phyloP scores from a whole-genome alignment of 108 stramenopile species.

The Skeletonema menzelii region DNA sequence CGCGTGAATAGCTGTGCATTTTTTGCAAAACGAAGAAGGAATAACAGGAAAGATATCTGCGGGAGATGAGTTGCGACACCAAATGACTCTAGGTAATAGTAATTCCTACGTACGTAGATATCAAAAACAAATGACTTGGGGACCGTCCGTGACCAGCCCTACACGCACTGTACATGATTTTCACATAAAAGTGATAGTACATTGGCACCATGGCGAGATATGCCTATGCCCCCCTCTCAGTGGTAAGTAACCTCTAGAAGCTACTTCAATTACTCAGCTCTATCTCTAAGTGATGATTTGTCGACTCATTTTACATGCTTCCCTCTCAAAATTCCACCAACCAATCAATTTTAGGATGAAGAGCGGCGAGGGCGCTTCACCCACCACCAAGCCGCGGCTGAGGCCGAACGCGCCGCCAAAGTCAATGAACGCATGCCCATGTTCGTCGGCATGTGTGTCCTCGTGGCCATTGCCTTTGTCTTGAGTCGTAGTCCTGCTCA shows the following conservation, averaged over 20 bases:
- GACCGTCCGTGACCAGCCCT: too few relatives aligned
- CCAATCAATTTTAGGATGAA: constrained; percentile 15
- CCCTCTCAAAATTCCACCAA: background rate
- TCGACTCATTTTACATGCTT: background rate
- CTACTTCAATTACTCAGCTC: background rate
- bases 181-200: background rate
- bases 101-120: too few relatives aligned
- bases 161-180: too few relatives aligned
- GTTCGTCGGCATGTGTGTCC: constrained; percentile 83
- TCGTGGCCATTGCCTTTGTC: constrained; percentile 87
- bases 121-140: too few relatives aligned
- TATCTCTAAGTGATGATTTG: background rate
- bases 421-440: constrained; percentile 89
- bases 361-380: constrained; percentile 29
- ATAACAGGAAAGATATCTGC: background rate
- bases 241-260: constrained; percentile 54
- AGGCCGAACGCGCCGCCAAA: constrained; percentile 52
- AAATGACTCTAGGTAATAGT: too few relatives aligned
- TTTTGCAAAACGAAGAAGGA: too few relatives aligned
- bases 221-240: constrained; percentile 87
- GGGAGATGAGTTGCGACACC: too few relatives aligned
- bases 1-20: too few relatives aligned
- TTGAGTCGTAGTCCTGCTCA: constrained; percentile 65
- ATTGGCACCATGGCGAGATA: constrained; percentile 76
- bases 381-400: constrained; percentile 31